Percentiles rank a stretch among this genome's conserved stretches.
Evolutionary conservation across 352 stramenopile species (phyloP).

Genomic region (Phytophthora aleatoria): DNA sequence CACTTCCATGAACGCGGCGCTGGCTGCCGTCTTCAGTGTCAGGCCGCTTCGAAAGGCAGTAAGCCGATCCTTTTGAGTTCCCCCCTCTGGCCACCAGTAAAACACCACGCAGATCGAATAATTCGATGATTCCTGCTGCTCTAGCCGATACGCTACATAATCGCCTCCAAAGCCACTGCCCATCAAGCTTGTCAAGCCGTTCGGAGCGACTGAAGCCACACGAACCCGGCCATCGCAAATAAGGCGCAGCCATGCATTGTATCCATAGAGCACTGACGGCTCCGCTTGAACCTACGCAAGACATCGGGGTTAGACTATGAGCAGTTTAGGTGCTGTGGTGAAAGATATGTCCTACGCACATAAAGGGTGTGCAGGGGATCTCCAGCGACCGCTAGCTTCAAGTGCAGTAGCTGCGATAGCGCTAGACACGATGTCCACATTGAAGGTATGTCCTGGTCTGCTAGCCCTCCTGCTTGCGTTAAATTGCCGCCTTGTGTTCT

Average conservation of each 20-base stretch:
- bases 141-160: conserved; percentile 27
- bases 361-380: conserved; percentile 34
- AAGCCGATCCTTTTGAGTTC: background rate
- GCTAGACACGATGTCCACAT: conserved; percentile 34
- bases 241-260: conserved; percentile 39
- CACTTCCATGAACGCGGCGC: conserved; percentile 16
- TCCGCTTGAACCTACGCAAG: conserved; percentile 35
- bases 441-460: conserved; percentile 17
- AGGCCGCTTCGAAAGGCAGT: conserved; percentile 18
- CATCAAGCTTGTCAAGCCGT: conserved; percentile 33
- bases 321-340: no score
- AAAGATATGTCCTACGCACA: conserved; percentile 7
- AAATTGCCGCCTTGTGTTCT: background rate
- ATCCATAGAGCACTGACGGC: conserved; percentile 21
- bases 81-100: conserved; percentile 25
- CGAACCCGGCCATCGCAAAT: conserved; percentile 40
- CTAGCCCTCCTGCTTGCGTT: background rate
- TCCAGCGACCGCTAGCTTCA: conserved; percentile 25
- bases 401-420: conserved; percentile 36
- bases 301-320: background rate
- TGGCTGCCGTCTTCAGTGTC: conserved; percentile 15
- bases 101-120: conserved; percentile 23
- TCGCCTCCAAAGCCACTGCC: conserved; percentile 28
- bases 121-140: background rate
- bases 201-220: conserved; percentile 23